Conservation (phyloP, 352 stramenopile genomes). For the Globisporangium orthogonon region DNA sequence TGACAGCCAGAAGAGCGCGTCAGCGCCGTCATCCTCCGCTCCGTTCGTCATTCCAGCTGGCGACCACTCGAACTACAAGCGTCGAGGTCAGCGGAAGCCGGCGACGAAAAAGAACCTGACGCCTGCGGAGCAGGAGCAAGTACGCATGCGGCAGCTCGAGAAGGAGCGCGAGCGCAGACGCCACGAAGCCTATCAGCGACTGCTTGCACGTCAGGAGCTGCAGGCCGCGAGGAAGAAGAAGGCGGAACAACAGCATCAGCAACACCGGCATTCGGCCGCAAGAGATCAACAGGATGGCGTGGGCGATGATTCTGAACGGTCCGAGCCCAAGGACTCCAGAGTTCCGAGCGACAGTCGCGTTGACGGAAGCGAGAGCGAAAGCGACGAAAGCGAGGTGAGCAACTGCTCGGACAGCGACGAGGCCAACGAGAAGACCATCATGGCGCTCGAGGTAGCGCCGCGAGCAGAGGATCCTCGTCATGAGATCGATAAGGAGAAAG, state of each 20-base stretch:
- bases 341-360: not conserved
- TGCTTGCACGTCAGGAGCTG: conserved; percentile 48
- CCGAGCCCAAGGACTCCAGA: not conserved
- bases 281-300: not conserved
- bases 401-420: conserved; percentile 64
- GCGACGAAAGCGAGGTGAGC: conserved; percentile 55
- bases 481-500: not conserved
- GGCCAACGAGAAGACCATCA: conserved; percentile 43
- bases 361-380: conserved; percentile 25
- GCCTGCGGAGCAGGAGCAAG: conserved; percentile 20
- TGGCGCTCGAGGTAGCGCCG: conserved; percentile 30
- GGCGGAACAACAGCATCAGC: not conserved
- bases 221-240: conserved; percentile 25
- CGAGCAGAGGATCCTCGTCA: conserved; percentile 1
- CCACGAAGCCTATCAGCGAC: conserved; percentile 49
- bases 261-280: too few species aligned
- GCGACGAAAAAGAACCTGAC: conserved; percentile 21
- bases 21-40: conserved; percentile 1
- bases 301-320: too few species aligned
- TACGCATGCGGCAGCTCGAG: conserved; percentile 19
- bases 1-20: conserved; percentile 2
- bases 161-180: conserved; percentile 40
- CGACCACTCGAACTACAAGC: conserved; percentile 20
- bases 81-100: conserved; percentile 15
- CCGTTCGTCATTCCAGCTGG: conserved; percentile 42